A percentile compares a stretch with the other conserved stretches of the same genome.
Evolutionary conservation across 768 basidiomycete genomes (phyloP).

Genomic region (Pleurotus tuber-regium): DNA sequence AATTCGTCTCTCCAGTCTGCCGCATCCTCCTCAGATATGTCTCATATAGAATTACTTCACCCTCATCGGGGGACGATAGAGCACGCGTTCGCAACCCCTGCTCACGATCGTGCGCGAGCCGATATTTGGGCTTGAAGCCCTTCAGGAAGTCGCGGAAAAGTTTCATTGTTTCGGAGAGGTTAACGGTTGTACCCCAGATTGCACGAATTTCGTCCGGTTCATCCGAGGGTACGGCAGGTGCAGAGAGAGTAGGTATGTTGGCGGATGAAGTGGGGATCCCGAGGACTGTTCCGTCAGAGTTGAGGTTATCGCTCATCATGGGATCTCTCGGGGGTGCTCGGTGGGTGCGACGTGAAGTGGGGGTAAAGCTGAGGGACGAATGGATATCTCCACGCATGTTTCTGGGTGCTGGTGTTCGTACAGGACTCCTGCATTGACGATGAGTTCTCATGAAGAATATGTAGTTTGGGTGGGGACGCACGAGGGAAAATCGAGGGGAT

Average conservation of each 20-base stretch:
- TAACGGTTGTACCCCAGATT: slow-evolving; percentile 98
- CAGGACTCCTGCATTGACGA: slow-evolving; percentile 43
- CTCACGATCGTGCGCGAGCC: slow-evolving; percentile 66
- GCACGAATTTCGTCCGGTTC: slow-evolving; percentile 85
- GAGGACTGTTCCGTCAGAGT: slow-evolving; percentile 59
- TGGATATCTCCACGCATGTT: slow-evolving; percentile 90
- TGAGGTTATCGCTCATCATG: slow-evolving; percentile 39
- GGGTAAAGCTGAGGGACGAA: slow-evolving; percentile 66
- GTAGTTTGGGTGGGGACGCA: slow-evolving; percentile 28
- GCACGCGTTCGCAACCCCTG: slow-evolving; percentile 49
- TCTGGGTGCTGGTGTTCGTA: slow-evolving; percentile 54
- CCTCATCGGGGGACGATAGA: slow-evolving; percentile 61
- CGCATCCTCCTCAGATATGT: slow-evolving; percentile 82
- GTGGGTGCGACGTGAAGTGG: slow-evolving; percentile 40
- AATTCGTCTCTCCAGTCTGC: slow-evolving; percentile 85
- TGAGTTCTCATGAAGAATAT: background rate
- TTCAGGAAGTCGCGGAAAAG: slow-evolving; percentile 85
- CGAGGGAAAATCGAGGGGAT: slow-evolving; percentile 73
- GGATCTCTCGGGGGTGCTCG: slow-evolving; percentile 24
- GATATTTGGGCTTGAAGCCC: slow-evolving; percentile 92
- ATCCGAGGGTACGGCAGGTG: slow-evolving; percentile 57
- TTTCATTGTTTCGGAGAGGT: slow-evolving; percentile 87
- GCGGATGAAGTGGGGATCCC: slow-evolving; percentile 58
- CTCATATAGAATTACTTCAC: slow-evolving; percentile 73
- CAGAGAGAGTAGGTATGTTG: slow-evolving; percentile 52